Evolutionary conservation across 1,284 basidiomycete species (phyloP), one percentile per base, ranked within the genome.

Genomic region (Apiotrichum akiyoshidainum): DNA sequence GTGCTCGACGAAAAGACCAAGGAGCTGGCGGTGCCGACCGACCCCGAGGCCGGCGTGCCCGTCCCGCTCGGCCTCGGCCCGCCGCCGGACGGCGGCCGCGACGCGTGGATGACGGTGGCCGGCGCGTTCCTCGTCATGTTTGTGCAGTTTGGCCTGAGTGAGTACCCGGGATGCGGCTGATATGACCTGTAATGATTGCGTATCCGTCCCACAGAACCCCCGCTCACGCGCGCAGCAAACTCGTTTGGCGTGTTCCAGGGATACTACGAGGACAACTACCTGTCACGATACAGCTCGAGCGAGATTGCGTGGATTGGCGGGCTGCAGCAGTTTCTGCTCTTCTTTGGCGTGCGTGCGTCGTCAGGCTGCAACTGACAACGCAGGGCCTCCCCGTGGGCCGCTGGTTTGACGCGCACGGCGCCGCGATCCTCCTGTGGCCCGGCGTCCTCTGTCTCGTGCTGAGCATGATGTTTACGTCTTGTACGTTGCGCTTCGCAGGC

Each of bases 261-360:
- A 6, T 70, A 70, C 63, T 66, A 72, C 64, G 59, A 65, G 46
- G 59, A 53, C 21, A 37, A 54, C 11, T 52, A 57, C 2, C 68
- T 71, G 26, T 49, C 59, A 0, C 39, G 54, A 2, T 47, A 68
- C 42, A 41, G 59, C 14, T 35, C 68, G 2, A 67, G 67, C 33
- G 55, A 55, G 16, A 72, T 75, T 42, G 82, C 86, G n/a, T 89
- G 87, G 87, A 86, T 89, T 53, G 87, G 87, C 0, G 87, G 86
- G 0, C 75, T 87, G 44, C 86, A 88, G 72, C 82, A 63, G 79
- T 83, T 78, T 64, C 80, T 66, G 76, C 82, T 66, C 72, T 80
- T 69, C 71, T 54, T 59, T 0, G 81, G 62, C 31, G 46, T 48
- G 33, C n/a, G 16, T 17, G 4, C 4, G 16, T n/a, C 40, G 14